Evolutionary conservation across 495 filamentous ascomycete genomes (phyloP), one percentile per base, ranked within the genome.

Genomic region (Tuber melanosporum): DNA sequence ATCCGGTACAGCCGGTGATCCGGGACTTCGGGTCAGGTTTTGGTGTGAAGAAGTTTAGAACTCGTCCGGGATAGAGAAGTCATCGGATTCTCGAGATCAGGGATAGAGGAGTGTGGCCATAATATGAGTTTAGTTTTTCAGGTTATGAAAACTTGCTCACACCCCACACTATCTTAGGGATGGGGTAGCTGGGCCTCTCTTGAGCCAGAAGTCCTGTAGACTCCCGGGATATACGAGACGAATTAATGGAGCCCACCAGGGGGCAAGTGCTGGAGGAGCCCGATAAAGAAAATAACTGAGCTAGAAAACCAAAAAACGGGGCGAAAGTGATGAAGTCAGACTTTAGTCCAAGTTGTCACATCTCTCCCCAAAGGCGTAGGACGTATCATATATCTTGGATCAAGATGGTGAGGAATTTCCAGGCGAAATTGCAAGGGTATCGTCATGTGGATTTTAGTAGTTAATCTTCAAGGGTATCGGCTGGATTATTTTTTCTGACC

Each of bases 341-440:
- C 26, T 66, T 36, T 36, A 66, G 26, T 66, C 26, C 17, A 12
- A 32, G 57, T 66, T 36, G 9, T 12, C n/a, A 6, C 26, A 19
- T 17, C 32, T 36, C 32, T 36, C 26, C 10, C 57, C 12, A 66
- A 36, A 66, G 26, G 32, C 14, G 26, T 15, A 17, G 26, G 26
- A 66, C 57, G 12, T 66, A 66, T 66, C 57, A 66, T 66, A 66
- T 66, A 32, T 36, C 57, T 32, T 26, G 57, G 57, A 66, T 66
- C 26, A 19, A 17, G 57, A 19, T 32, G 26, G 57, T 66, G 57
- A 26, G 57, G 57, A 66, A 36, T 66, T 36, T 19, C n/a, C 14
- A 14, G 57, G 32, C 0, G 32, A 5, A 26, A 36, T 4, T 66
- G 57, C 57, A 66, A 36, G 57, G 57, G n/a, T 66, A 66, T 66